A percentile compares a stretch with the other conserved stretches of the same genome.
Conservation (phyloP, 768 basidiomycete genomes). For the Amanita muscaria region DNA sequence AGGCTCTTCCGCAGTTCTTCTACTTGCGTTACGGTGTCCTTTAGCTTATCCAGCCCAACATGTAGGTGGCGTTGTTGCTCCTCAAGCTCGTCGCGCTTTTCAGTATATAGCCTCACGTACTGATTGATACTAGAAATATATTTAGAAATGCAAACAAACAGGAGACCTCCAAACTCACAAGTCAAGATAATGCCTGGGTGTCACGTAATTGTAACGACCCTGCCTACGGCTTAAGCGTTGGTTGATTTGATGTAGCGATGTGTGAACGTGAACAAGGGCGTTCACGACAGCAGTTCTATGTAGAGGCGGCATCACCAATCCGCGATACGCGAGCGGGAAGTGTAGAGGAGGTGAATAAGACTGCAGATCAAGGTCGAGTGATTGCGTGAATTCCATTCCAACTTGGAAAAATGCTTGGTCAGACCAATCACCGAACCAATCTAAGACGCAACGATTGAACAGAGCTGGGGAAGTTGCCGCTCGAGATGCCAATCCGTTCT, state of each 20-base stretch:
- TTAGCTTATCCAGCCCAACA: constrained; percentile 94
- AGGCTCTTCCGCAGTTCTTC: constrained; percentile 94
- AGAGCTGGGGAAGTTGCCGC: constrained; percentile 97
- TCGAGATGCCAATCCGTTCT: constrained; percentile 89
- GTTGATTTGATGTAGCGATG: constrained; percentile 84
- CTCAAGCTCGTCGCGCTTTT: constrained; percentile 95
- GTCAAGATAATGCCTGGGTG: constrained; percentile 95
- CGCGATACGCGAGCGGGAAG: constrained; percentile 88
- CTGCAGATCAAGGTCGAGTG: constrained; percentile 84
- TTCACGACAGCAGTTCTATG: constrained; percentile 92
- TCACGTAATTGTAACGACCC: constrained; percentile 95
- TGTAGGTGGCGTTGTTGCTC: constrained; percentile 98
- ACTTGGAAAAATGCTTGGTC: constrained; percentile 98
- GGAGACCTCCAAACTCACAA: constrained; percentile 62
- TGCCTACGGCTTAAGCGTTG: constrained; percentile 82
- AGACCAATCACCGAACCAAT: constrained; percentile 99
- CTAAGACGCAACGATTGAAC: constrained; percentile 97
- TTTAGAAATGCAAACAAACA: constrained; percentile 9
- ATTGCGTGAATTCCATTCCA: constrained; percentile 91
- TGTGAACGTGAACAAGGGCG: constrained; percentile 86
- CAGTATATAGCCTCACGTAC: constrained; percentile 88
- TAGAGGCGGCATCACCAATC: constrained; percentile 74
- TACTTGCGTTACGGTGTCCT: constrained; percentile 92
- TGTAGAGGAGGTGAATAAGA: constrained; percentile 70
- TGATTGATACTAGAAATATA: constrained; percentile 73